Base-by-base conservation (phyloP, 176 grass and related monocot species). In the Urochloa ruziziensis region DNA sequence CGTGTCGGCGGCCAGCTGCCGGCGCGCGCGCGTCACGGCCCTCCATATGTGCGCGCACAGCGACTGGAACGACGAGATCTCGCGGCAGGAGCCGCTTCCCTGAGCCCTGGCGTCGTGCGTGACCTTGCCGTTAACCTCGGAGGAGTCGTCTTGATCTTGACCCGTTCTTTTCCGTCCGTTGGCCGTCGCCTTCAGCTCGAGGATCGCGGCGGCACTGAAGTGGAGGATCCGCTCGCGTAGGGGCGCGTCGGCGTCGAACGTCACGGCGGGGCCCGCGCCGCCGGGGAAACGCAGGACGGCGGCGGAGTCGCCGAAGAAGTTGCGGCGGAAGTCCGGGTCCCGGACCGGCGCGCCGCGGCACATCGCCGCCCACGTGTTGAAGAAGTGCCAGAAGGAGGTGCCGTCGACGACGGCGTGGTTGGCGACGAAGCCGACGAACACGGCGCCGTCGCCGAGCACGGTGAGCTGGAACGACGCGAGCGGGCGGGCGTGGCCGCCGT, bases 371-470 rank as follows among this genome's bases (percentile, higher is more conserved):
- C 96, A 98, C 59, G 87, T 83, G 81, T 98, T 98, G 80, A 98
- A 88, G 82, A 98, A 95, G 78, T 93, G 92, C 96, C 96, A 98
- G 8, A 98, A 95, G 1, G 96, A 98, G 74, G 96, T 98, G 46
- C 93, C 92, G 40, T 98, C 96, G n/a, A 94, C 84, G 37, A 93
- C 75, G 29, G 92, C 88, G 70, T 98, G 95, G 73, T 83, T 93
- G 62, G 91, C 91, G 68, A 75, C 82, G 66, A 89, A 78, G 69
- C 93, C 96, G 28, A 98, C 73, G 49, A 98, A 98, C 54, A 98
- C 66, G 14, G 96, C 86, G 34, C 91, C 93, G 83, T 98, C 96
- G 6, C 87, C 89, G 9, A 98, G 89, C 54, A 90, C 87, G 13
- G 93, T 98, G 39, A 91, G 83, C 67, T 95, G 93, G 42, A 98